Evolutionary conservation across 352 stramenopile species (phyloP), one percentile per base, ranked within the genome.

Genomic region (Pythium apleroticum): DNA sequence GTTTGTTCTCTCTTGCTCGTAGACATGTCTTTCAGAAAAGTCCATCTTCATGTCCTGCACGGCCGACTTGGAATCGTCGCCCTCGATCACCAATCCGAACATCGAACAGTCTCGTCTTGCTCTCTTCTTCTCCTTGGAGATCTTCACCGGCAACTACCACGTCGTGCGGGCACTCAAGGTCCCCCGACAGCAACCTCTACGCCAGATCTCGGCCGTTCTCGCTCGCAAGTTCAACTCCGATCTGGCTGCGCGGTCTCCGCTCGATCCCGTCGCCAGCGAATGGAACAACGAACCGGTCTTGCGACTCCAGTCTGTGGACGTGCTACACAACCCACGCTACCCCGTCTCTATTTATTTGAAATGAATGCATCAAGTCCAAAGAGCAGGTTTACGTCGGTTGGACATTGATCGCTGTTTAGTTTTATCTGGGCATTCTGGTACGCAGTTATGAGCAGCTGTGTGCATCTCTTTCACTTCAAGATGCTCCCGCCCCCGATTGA

Each of bases 31-130:
- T 24, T 11, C n/a, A 1, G 73, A 89, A 56, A 72, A 65, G 12
- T 70, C 59, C 19, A 17, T 85, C 30, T 88, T 85, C 62, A 78
- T 89, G 70, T 77, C 57, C 24, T 86, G 62, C 28, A 72, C 77
- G 9, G 67, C 84, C 41, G 76, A 77, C 48, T 65, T 90, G 20
- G 63, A 73, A 24, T 64, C 63, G 5, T 60, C 63, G 2, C 55
- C 49, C 2, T 60, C 63, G 1, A 61, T 61, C 3, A 64, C 48
- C 2, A 63, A 27, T 5, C 56, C 46, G 10, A 45, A 22, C 19
- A 54, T 62, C 19, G 52, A 66, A 5, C 63, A 70, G 27, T 52
- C 53, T 24, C 59, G 66, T 10, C 55, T 72, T 9, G 80, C 75
- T 43, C 60, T 90, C 19, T 86, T 80, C 37, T 62, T 89, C 41